Evolutionary conservation across 192 early-diverging fungal genomes (phyloP), one percentile per base, ranked within the genome.

Genomic region (Coemansia sp.): DNA sequence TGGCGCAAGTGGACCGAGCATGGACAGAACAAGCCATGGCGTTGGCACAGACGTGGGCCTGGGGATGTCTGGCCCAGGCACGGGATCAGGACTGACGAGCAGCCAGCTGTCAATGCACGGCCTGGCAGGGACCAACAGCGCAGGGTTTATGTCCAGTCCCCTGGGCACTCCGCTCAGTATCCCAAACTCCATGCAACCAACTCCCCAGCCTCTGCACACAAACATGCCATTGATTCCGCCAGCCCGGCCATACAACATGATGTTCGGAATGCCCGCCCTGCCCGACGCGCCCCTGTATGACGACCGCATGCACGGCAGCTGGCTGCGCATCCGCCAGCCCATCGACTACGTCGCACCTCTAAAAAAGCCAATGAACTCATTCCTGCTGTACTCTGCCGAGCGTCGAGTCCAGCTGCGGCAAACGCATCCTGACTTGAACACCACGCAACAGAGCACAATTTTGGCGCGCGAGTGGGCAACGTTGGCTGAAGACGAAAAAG

Each of bases 351-450:
- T 81, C 9, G 74, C 78, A 6, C 78, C 78, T n/a, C 75, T 84
- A 9, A 89, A 89, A 50, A 71, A 86, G 47, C 88, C 88, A 3
- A 83, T 86, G 81, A 90, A 88, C 62, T 86, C 88, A 1, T 90
- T 90, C 56, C 62, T 90, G 57, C 74, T 90, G 4, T 90, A 84
- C 55, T 87, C 86, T 0, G 82, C 80, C 25, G 87, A 88, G 58
- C 82, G 88, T n/a, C 80, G 88, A 31, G 85, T 84, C 4, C 83
- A 88, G 69, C 80, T 89, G 38, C 75, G 85, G 53, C 82, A 85
- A 57, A 71, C 80, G 4, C 77, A 84, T 21, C 88, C 86, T 4
- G 77, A 71, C 22, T 64, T 88, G 31, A 84, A 85, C 59, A 87
- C 87, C 7, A 84, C 88, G 12, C 83, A 82, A 56, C 81, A 87